Evolutionary conservation across 148 eudicot genomes (phyloP).

Genomic region (Rhododendron griersonianum): DNA sequence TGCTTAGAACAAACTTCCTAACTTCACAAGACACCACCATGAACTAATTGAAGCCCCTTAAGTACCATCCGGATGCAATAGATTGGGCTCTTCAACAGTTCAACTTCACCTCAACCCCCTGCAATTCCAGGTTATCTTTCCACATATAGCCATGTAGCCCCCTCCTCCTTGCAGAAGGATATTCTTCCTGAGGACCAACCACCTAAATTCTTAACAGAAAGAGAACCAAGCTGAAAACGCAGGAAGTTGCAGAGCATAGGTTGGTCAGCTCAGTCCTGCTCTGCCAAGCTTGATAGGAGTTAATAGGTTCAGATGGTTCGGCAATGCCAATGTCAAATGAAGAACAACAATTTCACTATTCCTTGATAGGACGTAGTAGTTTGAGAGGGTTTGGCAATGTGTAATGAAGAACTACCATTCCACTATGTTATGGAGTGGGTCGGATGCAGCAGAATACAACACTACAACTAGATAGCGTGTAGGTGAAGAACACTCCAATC

Average conservation of each 20-base stretch:
- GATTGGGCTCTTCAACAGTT: not conserved
- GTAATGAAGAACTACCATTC: not conserved
- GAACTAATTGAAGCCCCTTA: not conserved
- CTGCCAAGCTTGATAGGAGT: not conserved
- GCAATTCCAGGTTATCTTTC: not conserved
- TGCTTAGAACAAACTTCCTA: not conserved
- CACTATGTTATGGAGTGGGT: not conserved
- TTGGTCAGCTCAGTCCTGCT: not conserved
- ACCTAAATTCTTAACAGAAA: not conserved
- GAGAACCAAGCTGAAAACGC: not conserved
- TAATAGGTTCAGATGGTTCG: not conserved
- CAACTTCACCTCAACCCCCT: not conserved
- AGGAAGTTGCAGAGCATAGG: not conserved
- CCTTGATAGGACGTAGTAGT: not conserved
- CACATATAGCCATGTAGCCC: not conserved
- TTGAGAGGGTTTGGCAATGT: not conserved
- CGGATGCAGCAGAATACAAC: not conserved
- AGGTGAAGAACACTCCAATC: not conserved
- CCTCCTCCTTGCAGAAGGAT: not conserved
- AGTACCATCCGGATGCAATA: not conserved
- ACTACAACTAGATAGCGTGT: not conserved
- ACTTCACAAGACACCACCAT: not conserved
- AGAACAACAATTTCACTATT: not conserved
- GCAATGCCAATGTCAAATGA: not conserved
- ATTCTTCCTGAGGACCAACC: not conserved